Base-by-base conservation (phyloP, 2,329 filamentous ascomycete genomes). In the Rugonectria rugulosa region DNA sequence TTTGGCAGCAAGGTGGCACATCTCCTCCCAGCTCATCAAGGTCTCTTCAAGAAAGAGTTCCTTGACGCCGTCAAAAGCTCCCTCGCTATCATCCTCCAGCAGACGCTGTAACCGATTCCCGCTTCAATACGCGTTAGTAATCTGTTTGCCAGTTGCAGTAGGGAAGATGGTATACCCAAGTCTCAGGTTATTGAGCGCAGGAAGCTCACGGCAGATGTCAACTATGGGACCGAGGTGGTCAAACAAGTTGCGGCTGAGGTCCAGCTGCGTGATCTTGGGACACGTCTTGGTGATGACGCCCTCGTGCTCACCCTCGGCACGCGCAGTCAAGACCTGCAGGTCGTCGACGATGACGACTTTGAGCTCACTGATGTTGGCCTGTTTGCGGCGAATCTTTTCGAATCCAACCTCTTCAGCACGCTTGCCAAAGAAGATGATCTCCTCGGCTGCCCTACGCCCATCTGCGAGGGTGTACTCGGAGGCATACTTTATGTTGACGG, bases 341-440 rank as follows among this genome's bases (percentile, higher is more conserved):
- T 89, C 88, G 74, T 98, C 93, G 7, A 99, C 79, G 32, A 98
- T 85, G 44, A 96, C 87, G 51, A 93, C 87, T 63, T 83, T 88
- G 56, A 98, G 81, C 66, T 95, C 90, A 50, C 88, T 79, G 26
- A 98, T 79, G 68, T 89, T 80, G 64, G 92, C 89, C 68, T 96
- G 87, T 73, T 93, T 86, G 62, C 83, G 83, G 37, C 89, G 86
- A 63, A 97, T 91, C 79, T 97, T 97, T 64, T 96, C 92, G 65
- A 98, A 98, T 24, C 95, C 95, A 27, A 98, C 86, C 75, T 98
- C 94, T 75, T 98, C 90, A 5, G 91, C 94, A 15, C 93, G 84
- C 75, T 98, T 98, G 31, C 74, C 90, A 76, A 79, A 96, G 81
- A 81, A 88, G 50, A 80, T 76, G 59, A 96, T 89, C 43, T 85